Evolutionary conservation across 2,329 filamentous ascomycete species (phyloP).

Genomic region (Colletotrichum sp.): DNA sequence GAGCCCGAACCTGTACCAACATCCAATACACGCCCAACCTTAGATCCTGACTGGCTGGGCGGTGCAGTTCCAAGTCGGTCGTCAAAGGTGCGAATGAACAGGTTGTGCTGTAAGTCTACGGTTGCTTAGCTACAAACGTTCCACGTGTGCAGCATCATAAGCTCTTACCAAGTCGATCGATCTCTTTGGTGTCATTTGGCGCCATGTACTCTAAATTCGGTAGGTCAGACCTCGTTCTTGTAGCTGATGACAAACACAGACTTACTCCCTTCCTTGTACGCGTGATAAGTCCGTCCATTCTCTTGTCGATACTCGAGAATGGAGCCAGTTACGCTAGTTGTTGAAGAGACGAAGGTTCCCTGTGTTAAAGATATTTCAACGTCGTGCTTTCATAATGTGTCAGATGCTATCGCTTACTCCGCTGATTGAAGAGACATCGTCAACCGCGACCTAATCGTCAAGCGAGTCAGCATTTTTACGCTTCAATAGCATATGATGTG

Average conservation of each 20-base stretch:
- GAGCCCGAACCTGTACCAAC: not conserved
- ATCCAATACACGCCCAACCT: not conserved
- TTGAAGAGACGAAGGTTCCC: not conserved
- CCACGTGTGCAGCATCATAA: fast-evolving
- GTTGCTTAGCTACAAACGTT: too few species aligned
- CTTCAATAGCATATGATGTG: not conserved
- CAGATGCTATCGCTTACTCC: not conserved
- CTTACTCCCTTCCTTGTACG: not conserved
- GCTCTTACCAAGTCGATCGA: not conserved
- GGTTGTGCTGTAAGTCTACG: not conserved
- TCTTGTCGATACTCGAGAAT: not conserved
- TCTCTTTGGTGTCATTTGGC: not conserved
- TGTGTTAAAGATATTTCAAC: not conserved
- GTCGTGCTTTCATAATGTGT: not conserved
- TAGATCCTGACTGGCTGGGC: not conserved
- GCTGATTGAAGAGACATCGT: not conserved
- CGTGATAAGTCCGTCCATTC: not conserved
- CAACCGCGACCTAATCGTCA: not conserved
- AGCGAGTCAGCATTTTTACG: not conserved
- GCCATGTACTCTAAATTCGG: not conserved
- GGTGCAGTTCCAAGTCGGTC: not conserved
- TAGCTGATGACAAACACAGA: not conserved
- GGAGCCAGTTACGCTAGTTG: not conserved
- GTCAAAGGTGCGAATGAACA: not conserved
- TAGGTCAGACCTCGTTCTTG: not conserved